Base-by-base conservation (phyloP, 129 eudicot genomes). In the Tagetes patula region DNA sequence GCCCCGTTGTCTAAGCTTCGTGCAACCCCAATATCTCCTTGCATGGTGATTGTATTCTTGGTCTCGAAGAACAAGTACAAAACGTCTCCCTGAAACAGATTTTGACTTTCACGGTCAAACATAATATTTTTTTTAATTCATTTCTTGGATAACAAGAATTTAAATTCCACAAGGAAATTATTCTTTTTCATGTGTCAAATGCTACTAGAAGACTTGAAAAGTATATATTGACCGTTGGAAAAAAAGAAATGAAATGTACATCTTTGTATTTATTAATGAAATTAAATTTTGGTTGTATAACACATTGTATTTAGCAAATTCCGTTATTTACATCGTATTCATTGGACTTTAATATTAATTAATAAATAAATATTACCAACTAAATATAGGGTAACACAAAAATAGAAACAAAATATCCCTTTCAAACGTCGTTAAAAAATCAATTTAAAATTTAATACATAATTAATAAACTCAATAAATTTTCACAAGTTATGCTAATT, bases 1-100 rank as follows among this genome's bases (percentile, higher is more conserved):
- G 92, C 96, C 55, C 98, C 98, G 11, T 89, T 85, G 73, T 89
- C 85, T 2, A 48, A 52, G 81, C 98, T 93, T 81, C 80, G 80
- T 0, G 98, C 87, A 73, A 93, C 98, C 47, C 89, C 98, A 70
- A 93, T 93, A 80, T 93, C 98, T 36, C 98, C 98, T 86, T 93
- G 96, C 95, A 82, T 84, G 45, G 89, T 93, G 5, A 93, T 71
- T 4, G 98, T 69, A 71, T 89, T 93, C 74, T 93, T 93, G 66
- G 96, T 84, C 75, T 93, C 96, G 36, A 84, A 93, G 77, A 89
- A 93, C 62, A 93, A 59, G 81, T 81, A 93, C n/a, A 93, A 75
- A 74, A 76, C 65, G 58, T 89, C 95, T 4, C 82, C 96, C 98
- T 93, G 87, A 31, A 82, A 62, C 79, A 75, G 7, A 42, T 14